Conservation (phyloP, 139 green algal species). For the Auxenochlorella protothecoides region DNA sequence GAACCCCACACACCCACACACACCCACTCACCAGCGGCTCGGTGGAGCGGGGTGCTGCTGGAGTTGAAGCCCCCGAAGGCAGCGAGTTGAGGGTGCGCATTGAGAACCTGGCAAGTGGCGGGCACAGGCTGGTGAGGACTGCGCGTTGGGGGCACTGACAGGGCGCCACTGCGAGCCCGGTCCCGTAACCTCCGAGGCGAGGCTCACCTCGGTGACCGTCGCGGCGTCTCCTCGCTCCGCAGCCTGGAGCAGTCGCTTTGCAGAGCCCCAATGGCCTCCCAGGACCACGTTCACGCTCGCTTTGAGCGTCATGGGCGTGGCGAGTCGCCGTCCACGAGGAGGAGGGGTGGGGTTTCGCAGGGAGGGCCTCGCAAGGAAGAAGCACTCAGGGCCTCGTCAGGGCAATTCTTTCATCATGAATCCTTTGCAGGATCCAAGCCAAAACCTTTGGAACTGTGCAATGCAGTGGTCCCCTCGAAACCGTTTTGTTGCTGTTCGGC, state of each 20-base stretch:
- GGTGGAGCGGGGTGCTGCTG: constrained; percentile 16
- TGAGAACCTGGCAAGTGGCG: neutral
- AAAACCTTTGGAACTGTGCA: too few relatives aligned
- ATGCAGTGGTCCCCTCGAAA: too few relatives aligned
- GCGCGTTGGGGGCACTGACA: neutral
- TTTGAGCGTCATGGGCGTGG: constrained; percentile 4
- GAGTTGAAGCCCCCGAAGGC: constrained; percentile 23
- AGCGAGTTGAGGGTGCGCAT: constrained; percentile 5
- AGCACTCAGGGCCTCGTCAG: too few relatives aligned
- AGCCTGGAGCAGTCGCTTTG: neutral
- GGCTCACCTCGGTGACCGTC: constrained; percentile 3
- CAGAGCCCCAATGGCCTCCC: constrained; percentile 6
- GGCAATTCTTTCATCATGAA: too few relatives aligned
- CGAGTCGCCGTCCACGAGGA: too few relatives aligned
- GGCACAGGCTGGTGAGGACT: neutral
- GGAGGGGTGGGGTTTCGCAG: too few relatives aligned
- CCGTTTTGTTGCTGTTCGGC: too few relatives aligned
- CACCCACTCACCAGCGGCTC: constrained; percentile 9
- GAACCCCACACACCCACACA: neutral
- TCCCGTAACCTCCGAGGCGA: neutral
- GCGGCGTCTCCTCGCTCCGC: constrained; percentile 3
- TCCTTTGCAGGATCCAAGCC: too few relatives aligned
- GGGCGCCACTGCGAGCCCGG: neutral
- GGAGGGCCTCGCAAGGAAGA: too few relatives aligned
- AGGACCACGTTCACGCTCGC: constrained; percentile 3